These are phyloP conservation scores for Entophlyctis luteolus DNA, from an alignment of 192 early-diverging fungal species.

Conservation along the genomic window DNA sequence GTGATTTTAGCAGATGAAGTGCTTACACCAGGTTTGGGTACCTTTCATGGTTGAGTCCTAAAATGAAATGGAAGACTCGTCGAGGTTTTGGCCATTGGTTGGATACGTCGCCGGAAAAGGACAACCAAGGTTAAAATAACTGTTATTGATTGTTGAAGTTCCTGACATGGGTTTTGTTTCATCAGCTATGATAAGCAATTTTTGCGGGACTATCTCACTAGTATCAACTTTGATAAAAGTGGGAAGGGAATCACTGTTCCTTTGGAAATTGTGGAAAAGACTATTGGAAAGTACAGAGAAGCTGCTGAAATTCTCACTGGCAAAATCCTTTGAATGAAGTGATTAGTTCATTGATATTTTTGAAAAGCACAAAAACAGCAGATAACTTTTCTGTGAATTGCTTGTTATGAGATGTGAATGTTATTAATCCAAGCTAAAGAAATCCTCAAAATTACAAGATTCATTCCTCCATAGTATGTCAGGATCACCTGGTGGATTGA, in stretches of 20 bases:
- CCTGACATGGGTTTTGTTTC: too few relatives aligned
- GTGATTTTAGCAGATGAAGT: slow-evolving; percentile 93
- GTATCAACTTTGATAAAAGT: slow-evolving; percentile 82
- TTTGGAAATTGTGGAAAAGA: slow-evolving; percentile 75
- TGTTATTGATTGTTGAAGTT: neutral
- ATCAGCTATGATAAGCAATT: slow-evolving; percentile 95
- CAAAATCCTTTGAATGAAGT: slow-evolving; percentile 10
- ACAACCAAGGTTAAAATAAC: slow-evolving; percentile 64
- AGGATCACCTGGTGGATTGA: too few relatives aligned
- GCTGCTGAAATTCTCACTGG: slow-evolving; percentile 81
- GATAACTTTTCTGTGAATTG: too few relatives aligned
- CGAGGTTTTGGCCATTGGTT: slow-evolving; percentile 91
- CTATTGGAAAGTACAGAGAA: slow-evolving; percentile 85
- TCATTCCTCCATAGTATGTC: too few relatives aligned
- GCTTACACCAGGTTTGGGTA: slow-evolving; percentile 75
- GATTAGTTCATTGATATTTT: neutral
- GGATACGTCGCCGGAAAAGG: slow-evolving; percentile 71
- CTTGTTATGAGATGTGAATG: too few relatives aligned
- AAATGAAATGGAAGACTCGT: slow-evolving; percentile 69
- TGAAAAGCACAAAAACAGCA: too few relatives aligned
- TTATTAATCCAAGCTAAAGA: too few relatives aligned
- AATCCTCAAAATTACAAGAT: too few relatives aligned
- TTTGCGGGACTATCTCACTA: slow-evolving; percentile 87
- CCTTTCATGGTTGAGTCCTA: neutral
- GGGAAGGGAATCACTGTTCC: slow-evolving; percentile 77